Conservation (phyloP, 345 rosid genomes). For the Pugionium dolabratum region DNA sequence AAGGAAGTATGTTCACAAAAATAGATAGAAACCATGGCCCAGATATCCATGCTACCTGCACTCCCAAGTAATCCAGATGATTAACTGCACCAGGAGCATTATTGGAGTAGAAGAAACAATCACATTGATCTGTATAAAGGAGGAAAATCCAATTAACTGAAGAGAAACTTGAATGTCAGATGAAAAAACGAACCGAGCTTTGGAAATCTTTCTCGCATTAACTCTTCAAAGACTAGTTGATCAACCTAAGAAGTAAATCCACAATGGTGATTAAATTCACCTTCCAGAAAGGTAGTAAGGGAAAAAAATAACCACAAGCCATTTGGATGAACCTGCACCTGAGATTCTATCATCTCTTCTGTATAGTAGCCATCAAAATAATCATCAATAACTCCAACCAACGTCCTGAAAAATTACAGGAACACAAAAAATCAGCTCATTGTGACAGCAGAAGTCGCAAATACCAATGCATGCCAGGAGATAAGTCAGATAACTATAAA, state of each 20-base stretch:
- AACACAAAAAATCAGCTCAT: conserved; percentile 29
- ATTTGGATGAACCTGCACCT: conserved; percentile 50
- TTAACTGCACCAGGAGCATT: conserved; percentile 82
- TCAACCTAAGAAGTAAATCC: conserved; percentile 62
- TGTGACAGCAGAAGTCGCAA: conserved; percentile 22
- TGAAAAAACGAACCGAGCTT: conserved; percentile 76
- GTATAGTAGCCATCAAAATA: conserved; percentile 92
- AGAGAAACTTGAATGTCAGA: conserved; percentile 17
- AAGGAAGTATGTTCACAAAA: conserved; percentile 92
- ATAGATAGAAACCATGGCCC: conserved; percentile 98
- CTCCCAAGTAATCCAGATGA: conserved; percentile 99
- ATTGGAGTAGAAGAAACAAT: conserved; percentile 50
- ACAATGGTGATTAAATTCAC: background rate
- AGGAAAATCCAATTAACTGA: conserved; percentile 8
- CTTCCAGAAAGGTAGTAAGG: conserved; percentile 1
- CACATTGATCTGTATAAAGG: conserved; percentile 33
- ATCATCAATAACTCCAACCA: conserved; percentile 88
- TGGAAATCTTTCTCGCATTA: conserved; percentile 92
- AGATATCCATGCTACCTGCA: conserved; percentile 96
- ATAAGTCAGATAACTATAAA: too few relatives aligned
- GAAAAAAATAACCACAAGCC: background rate
- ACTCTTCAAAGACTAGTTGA: conserved; percentile 94
- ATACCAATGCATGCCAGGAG: conserved; percentile 12
- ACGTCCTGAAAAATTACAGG: conserved; percentile 58
- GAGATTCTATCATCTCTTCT: conserved; percentile 94